Evolutionary conservation across 2,329 filamentous ascomycete genomes (phyloP).

Genomic region (Talaromyces amestolkiae): DNA sequence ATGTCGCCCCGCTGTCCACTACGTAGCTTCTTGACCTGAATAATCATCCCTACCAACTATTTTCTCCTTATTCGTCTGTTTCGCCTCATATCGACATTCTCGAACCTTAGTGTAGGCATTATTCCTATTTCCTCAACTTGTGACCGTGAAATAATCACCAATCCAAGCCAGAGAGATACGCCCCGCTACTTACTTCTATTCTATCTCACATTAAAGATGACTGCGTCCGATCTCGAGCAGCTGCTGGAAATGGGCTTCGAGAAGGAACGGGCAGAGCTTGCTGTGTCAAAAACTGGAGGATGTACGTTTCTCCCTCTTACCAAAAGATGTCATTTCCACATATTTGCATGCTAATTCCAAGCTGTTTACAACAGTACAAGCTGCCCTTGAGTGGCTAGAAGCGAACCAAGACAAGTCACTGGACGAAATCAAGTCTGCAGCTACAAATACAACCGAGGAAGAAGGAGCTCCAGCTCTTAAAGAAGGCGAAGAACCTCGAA

Average conservation of each 20-base stretch:
- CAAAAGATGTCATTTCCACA: not conserved
- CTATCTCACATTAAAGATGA: slow-evolving; percentile 26
- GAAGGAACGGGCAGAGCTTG: slow-evolving; percentile 73
- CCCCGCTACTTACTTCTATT: too few relatives aligned
- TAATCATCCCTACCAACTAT: not conserved
- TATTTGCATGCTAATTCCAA: not conserved
- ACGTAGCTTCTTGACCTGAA: not conserved
- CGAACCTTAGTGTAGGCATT: not conserved
- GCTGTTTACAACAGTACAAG: slow-evolving; percentile 61
- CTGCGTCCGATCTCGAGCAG: slow-evolving; percentile 57
- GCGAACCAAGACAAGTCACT: slow-evolving; percentile 83
- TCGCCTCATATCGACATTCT: not conserved
- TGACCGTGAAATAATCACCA: not conserved
- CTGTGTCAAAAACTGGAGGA: slow-evolving; percentile 77
- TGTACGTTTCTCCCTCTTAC: slow-evolving; percentile 52
- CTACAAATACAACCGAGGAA: slow-evolving; percentile 51
- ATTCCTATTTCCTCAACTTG: not conserved
- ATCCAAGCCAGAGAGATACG: too few relatives aligned
- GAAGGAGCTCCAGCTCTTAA: slow-evolving; percentile 64
- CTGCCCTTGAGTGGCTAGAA: slow-evolving; percentile 92
- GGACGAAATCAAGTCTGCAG: slow-evolving; percentile 69
- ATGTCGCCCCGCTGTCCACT: not conserved
- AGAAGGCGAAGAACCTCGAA: slow-evolving; percentile 69
- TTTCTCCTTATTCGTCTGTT: not conserved
- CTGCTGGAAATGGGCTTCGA: slow-evolving; percentile 76